Conservation (phyloP, 2,329 filamentous ascomycete genomes). For the Sclerotinia spermophila region DNA sequence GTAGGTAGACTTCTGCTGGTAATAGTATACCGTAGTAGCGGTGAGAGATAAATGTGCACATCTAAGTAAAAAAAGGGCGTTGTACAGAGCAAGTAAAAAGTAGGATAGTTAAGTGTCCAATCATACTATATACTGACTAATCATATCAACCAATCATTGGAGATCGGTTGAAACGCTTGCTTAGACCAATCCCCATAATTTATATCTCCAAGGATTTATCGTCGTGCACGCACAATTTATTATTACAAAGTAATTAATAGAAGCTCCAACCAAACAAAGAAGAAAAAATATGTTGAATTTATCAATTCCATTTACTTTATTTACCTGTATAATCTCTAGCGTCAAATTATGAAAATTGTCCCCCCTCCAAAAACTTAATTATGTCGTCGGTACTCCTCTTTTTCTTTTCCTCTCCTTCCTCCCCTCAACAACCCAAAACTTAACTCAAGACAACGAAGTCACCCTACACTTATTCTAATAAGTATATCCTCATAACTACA, state of each 20-base stretch:
- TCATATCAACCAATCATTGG: neutral
- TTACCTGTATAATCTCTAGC: neutral
- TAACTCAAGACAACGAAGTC: conserved; percentile 64
- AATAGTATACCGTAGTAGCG: neutral
- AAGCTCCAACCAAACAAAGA: neutral
- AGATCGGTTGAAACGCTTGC: neutral
- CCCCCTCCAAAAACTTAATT: conserved; percentile 24
- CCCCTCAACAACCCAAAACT: conserved; percentile 29
- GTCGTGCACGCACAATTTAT: neutral
- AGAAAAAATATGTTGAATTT: neutral
- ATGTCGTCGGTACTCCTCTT: conserved; percentile 17
- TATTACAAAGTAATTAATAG: too few relatives aligned
- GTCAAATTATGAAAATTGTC: conserved; percentile 8
- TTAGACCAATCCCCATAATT: neutral
- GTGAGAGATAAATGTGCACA: neutral
- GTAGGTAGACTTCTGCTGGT: neutral
- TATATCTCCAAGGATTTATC: neutral
- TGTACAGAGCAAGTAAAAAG: too few relatives aligned
- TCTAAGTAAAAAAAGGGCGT: neutral
- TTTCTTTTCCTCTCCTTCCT: conserved; percentile 26
- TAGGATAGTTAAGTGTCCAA: too few relatives aligned
- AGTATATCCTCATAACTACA: conserved; percentile 26
- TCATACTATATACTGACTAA: too few relatives aligned
- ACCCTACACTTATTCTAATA: conserved; percentile 44
- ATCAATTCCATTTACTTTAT: neutral